Evolutionary conservation across 2,329 filamentous ascomycete genomes (phyloP), one percentile per base, ranked within the genome.

Genomic region (Fusarium citri): DNA sequence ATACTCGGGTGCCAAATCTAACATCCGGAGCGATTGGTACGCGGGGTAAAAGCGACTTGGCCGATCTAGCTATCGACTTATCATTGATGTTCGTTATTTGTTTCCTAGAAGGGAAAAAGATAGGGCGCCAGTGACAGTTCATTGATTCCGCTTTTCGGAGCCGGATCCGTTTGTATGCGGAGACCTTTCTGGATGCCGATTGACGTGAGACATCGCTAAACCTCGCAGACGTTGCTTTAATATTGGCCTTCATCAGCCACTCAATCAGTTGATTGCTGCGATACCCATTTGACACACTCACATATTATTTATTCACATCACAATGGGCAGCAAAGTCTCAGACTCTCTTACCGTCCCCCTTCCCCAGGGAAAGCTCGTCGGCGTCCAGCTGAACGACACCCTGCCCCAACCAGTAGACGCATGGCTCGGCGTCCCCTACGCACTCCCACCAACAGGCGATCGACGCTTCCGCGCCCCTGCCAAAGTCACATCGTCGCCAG

Each of bases 371-470:
- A 74, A 68, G 16, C 57, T 74, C 16, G 50, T 75, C 6, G 72
- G 72, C 22, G 55, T 71, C 15, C 55, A 59, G 43, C 53, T 72
- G 22, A 55, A 49, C 2, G 72, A 74, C 14, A 45, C 30, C 9
- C 58, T 74, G 20, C 74, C 74, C 12, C 65, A 72, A 20, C 65
- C 76, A 1, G 69, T 83, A 20, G 80, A 83, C 28, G 70, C 76
- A 15, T 87, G 87, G 68, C 75, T 83, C 1, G 83, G 84, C 2
- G 80, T 87, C 14, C 84, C 83, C 1, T 87, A 86, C 64, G 84
- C 82, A 0, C 71, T 82, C 5, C 81, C 83, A 5, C 83, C 85
- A 14, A 79, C 76, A 4, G 84, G 83, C 0, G 78, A 84, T n/a
- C 77, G 77, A 22, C 80, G 85, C 16, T 87, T 87, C 64, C 78